Percentiles rank a stretch among this genome's conserved stretches.
These are phyloP conservation scores for Rhizopogon salebrosus DNA, from an alignment of 768 basidiomycete species.

Conservation along the genomic window DNA sequence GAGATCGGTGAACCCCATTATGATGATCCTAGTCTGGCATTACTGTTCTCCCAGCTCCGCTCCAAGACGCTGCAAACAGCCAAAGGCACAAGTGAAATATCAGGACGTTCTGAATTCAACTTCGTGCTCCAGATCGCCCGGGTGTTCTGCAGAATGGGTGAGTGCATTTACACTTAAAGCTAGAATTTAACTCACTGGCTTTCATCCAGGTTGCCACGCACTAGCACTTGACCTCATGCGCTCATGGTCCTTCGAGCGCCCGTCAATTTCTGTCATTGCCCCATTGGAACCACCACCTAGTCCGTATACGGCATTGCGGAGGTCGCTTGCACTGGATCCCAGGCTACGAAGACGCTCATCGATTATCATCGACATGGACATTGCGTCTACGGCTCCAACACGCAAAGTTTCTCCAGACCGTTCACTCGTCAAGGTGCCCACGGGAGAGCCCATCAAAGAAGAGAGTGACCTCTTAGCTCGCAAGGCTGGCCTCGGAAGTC, in stretches of 20 bases:
- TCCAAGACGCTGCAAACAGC: constrained; percentile 90
- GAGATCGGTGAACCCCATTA: constrained; percentile 84
- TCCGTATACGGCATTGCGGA: constrained; percentile 36
- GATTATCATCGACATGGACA: constrained; percentile 88
- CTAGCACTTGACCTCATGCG: constrained; percentile 87
- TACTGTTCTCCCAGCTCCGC: constrained; percentile 86
- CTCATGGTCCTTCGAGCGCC: constrained; percentile 88
- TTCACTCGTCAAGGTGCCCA: constrained; percentile 12
- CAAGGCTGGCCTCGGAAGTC: constrained; percentile 70
- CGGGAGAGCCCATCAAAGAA: constrained; percentile 33
- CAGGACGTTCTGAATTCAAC: constrained; percentile 84
- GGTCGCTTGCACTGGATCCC: constrained; percentile 45
- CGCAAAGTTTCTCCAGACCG: constrained; percentile 46
- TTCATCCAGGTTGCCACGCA: constrained; percentile 73
- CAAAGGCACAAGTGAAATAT: constrained; percentile 88
- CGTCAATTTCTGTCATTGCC: constrained; percentile 38
- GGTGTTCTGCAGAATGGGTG: constrained; percentile 93
- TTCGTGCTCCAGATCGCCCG: constrained; percentile 94
- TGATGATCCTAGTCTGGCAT: constrained; percentile 89
- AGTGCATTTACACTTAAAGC: constrained; percentile 16
- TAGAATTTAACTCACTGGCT: constrained; percentile 2
- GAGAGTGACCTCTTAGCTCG: constrained; percentile 59
- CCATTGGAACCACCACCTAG: constrained; percentile 30
- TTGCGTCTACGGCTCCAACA: constrained; percentile 56
- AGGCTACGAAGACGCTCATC: constrained; percentile 59